Evolutionary conservation across 164 flowering plant species (phyloP), one percentile per base, ranked within the genome.

Genomic region (Umbilicus rupestris): DNA sequence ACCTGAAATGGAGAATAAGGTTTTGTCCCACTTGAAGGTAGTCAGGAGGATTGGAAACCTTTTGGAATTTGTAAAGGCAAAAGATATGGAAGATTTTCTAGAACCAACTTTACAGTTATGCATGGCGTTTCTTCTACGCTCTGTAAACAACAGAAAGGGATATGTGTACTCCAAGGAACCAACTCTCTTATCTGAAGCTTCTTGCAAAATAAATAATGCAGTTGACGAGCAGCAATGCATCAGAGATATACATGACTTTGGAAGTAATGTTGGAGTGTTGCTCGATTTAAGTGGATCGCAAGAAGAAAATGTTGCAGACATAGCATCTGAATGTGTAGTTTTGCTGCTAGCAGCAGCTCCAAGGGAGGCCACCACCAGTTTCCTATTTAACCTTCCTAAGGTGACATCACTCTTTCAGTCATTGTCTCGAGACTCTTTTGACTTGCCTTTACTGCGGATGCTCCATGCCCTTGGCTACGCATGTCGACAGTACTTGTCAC

Each of bases 41-140:
- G 94, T 87, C n/a, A 76, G 96, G 71, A 86, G 71, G 75, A 86
- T 94, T 64, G 95, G 93, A 47, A 87, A 86, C 70, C 86, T 94
- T 42, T 77, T 94, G 66, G 95, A 87, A 73, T 87, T 85, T 79
- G 95, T 88, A n/a, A 78, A 79, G 63, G 87, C 92, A 41, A 86
- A 82, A 74, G 91, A 78, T 58, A 88, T 89, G 96, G 95, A 84
- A 66, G 99, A 94, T 83, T 91, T 87, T 75, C 83, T 91, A 35
- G 93, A 89, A 74, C 97, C 97, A 47, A 87, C 97, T 49, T 87
- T 94, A 24, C 79, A 82, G 44, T 78, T 94, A 17, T 89, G 90
- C 68, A 82, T 78, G 71, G 93, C 92, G 46, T 84, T 94, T 62
- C 87, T 94, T 72, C 71, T 81, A 17, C 86, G 90, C 19, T 80